Conservation (phyloP, 495 filamentous ascomycete genomes). For the Penicillium ucsense region DNA sequence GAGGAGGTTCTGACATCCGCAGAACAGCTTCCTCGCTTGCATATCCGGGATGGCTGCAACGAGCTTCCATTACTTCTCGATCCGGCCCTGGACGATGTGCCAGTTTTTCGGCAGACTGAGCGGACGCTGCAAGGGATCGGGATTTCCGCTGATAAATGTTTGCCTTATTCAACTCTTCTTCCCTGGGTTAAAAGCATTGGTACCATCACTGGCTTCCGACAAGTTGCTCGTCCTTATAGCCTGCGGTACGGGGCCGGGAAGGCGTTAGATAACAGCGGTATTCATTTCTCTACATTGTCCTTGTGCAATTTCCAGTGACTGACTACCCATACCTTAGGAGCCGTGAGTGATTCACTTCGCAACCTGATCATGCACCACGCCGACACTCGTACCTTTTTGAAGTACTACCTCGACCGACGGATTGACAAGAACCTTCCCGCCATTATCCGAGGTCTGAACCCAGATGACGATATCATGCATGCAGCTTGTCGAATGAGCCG, state of each 20-base stretch:
- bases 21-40: too few species aligned
- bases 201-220: slow-evolving; percentile 19
- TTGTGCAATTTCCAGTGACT: not conserved
- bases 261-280: slow-evolving; percentile 26
- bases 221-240: slow-evolving; percentile 20
- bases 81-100: slow-evolving; percentile 15
- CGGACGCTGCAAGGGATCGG: slow-evolving; percentile 9
- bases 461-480: slow-evolving; percentile 23
- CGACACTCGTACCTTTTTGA: slow-evolving; percentile 23
- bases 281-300: not conserved
- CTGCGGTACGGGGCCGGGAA: slow-evolving; percentile 28
- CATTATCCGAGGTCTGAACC: slow-evolving; percentile 22
- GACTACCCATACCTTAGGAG: slow-evolving; percentile 7
- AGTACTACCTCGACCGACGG: slow-evolving; percentile 21
- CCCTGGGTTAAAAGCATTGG: slow-evolving; percentile 16
- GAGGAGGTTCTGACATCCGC: slow-evolving; percentile 13
- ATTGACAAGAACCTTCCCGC: slow-evolving; percentile 23
- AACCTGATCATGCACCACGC: slow-evolving; percentile 28
- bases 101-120: slow-evolving; percentile 12
- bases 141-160: slow-evolving; percentile 16
- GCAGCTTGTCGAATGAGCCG: slow-evolving; percentile 23
- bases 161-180: too few species aligned
- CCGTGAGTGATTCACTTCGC: slow-evolving; percentile 23
- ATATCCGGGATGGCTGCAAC: too few species aligned
- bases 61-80: slow-evolving; percentile 11